Percentiles rank a stretch among this genome's conserved stretches.
Evolutionary conservation across 2,329 filamentous ascomycete genomes (phyloP).

Genomic region (Neoscytalidium dimidiatum): DNA sequence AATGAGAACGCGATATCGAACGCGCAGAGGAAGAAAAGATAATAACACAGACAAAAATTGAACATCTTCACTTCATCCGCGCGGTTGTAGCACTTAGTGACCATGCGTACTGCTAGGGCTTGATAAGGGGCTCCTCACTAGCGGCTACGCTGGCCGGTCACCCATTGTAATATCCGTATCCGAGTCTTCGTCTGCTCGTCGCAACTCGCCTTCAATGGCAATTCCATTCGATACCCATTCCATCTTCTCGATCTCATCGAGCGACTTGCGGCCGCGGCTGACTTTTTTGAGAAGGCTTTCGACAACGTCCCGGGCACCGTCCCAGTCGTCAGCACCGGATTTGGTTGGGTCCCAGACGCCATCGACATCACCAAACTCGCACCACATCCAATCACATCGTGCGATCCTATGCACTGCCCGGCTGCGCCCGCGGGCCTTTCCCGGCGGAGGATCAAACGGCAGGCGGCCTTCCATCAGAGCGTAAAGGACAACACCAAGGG

Average conservation of each 20-base stretch:
- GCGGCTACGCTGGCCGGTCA: constrained; percentile 8
- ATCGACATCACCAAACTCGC: constrained; percentile 78
- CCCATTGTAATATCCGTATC: constrained; percentile 12
- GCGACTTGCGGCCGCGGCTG: constrained; percentile 69
- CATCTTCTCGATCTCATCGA: constrained; percentile 71
- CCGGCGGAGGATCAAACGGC: constrained; percentile 87
- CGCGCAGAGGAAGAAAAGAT: constrained; percentile 5
- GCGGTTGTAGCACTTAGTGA: background rate
- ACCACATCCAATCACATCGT: constrained; percentile 93
- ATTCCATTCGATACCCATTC: constrained; percentile 80
- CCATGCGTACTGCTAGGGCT: background rate
- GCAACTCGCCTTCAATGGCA: constrained; percentile 61
- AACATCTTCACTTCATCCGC: background rate
- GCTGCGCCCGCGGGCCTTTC: constrained; percentile 70
- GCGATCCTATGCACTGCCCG: constrained; percentile 93
- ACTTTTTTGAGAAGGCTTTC: constrained; percentile 84
- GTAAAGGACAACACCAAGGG: constrained; percentile 88
- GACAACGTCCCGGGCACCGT: constrained; percentile 77
- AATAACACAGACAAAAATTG: background rate
- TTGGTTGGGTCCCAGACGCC: constrained; percentile 80
- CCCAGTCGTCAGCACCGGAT: constrained; percentile 65
- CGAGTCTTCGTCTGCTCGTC: constrained; percentile 55
- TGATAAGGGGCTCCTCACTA: constrained; percentile 17
- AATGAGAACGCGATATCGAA: background rate
- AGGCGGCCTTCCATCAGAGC: constrained; percentile 89